A percentile compares a stretch with the other conserved stretches of the same genome.
Evolutionary conservation across 1,139 yeast species (phyloP).

Genomic region (Debaryomycetaceae sp.): DNA sequence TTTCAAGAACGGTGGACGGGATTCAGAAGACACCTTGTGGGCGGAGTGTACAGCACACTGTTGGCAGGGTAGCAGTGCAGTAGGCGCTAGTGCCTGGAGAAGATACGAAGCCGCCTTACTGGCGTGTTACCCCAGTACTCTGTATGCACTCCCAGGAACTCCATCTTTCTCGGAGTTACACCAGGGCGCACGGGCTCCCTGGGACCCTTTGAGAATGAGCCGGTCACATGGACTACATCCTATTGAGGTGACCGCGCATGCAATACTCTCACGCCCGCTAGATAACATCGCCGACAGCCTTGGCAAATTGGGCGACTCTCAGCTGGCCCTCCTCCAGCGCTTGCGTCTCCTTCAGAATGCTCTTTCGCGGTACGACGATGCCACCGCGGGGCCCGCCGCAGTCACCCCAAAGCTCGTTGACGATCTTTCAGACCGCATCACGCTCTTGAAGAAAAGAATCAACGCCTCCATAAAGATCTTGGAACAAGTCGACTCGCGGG

Average conservation of each 20-base stretch:
- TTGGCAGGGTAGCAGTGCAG: too few species aligned
- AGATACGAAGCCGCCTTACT: too few species aligned
- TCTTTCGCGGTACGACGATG: conserved; percentile 15
- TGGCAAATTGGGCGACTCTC: conserved; percentile 46
- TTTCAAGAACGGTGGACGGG: too few species aligned
- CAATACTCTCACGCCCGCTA: conserved; percentile 41
- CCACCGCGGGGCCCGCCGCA: conserved; percentile 8
- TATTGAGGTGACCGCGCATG: conserved; percentile 45
- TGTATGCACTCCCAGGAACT: too few species aligned
- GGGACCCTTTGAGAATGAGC: too few species aligned
- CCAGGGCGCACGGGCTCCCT: too few species aligned
- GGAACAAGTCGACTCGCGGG: conserved; percentile 22
- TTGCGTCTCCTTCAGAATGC: conserved; percentile 32
- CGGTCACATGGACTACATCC: conserved; percentile 25
- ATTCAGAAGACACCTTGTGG: too few species aligned
- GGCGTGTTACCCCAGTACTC: too few species aligned
- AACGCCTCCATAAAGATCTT: conserved; percentile 18
- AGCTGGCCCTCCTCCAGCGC: conserved; percentile 40
- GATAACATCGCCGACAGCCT: conserved; percentile 42
- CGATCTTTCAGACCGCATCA: conserved; percentile 21
- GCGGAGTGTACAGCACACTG: too few species aligned
- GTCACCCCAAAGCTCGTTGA: conserved; percentile 15
- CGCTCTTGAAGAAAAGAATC: conserved; percentile 24
- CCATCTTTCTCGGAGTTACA: too few species aligned
- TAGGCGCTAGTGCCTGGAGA: too few species aligned